Evolutionary conservation across 257 asterid genomes (phyloP).

Genomic region (Plantago ovata): DNA sequence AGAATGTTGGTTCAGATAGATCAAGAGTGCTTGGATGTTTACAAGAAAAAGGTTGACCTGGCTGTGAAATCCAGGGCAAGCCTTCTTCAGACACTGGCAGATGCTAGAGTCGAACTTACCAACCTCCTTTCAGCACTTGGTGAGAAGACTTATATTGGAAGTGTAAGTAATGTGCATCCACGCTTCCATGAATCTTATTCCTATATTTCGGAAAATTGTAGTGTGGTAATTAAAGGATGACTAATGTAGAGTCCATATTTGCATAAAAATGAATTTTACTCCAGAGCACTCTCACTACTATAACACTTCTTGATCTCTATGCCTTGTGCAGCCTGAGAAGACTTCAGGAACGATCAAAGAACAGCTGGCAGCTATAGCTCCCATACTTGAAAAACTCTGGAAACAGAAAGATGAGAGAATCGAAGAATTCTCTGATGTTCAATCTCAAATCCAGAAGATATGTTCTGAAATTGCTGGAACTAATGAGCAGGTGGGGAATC

Average conservation of each 20-base stretch:
- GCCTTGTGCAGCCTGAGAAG: conserved; percentile 47
- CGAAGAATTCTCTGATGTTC: conserved; percentile 83
- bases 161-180: conserved; percentile 42
- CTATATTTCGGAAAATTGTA: neutral
- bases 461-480: conserved; percentile 79
- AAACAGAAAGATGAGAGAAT: conserved; percentile 79
- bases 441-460: conserved; percentile 79
- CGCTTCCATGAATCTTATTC: conserved; percentile 12
- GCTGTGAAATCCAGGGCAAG: conserved; percentile 66
- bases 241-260: too few relatives aligned
- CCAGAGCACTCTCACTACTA: neutral
- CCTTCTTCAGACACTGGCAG: conserved; percentile 61
- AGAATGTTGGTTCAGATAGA: conserved; percentile 83
- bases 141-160: conserved; percentile 67
- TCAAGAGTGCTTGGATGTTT: conserved; percentile 92
- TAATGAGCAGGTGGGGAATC: conserved; percentile 53
- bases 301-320: neutral
- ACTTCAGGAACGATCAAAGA: conserved; percentile 67
- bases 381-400: conserved; percentile 68
- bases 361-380: conserved; percentile 66
- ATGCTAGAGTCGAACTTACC: conserved; percentile 58
- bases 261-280: neutral
- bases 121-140: conserved; percentile 72
- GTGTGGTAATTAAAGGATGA: too few relatives aligned
- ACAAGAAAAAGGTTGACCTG: conserved; percentile 66